A percentile compares a stretch with the other conserved stretches of the same genome.
These are phyloP conservation scores for Avicennia marina DNA, from an alignment of 257 asterid genomes.

Conservation along the genomic window DNA sequence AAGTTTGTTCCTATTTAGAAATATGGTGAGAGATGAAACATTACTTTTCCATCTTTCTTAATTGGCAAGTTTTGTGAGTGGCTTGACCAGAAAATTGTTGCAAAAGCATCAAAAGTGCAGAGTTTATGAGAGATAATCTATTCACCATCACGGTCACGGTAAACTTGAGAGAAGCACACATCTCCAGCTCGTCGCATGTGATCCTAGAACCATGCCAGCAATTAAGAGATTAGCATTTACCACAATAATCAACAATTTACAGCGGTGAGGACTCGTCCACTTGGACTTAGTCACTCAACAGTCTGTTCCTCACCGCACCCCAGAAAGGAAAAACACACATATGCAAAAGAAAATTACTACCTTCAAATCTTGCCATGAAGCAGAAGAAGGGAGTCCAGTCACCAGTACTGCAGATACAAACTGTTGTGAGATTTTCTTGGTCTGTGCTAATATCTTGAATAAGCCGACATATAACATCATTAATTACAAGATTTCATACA, in stretches of 20 bases:
- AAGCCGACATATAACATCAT: background rate
- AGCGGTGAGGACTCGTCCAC: too few species aligned
- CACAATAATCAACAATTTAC: background rate
- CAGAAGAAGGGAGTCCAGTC: conserved; percentile 86
- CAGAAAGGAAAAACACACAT: background rate
- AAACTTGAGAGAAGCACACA: conserved; percentile 84
- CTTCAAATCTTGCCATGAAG: conserved; percentile 95
- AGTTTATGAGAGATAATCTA: background rate
- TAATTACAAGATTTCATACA: background rate
- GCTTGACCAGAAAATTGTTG: background rate
- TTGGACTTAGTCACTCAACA: too few species aligned
- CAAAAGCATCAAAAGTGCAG: background rate
- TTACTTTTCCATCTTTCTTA: background rate
- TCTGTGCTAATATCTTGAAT: background rate
- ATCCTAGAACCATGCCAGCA: conserved; percentile 43
- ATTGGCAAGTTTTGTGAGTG: background rate
- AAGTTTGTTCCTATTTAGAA: too few species aligned
- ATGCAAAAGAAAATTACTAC: conserved; percentile 27
- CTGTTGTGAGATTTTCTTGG: background rate
- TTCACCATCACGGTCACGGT: conserved; percentile 68
- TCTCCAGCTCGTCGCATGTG: conserved; percentile 96
- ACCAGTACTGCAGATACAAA: conserved; percentile 51
- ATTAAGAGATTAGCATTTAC: conserved; percentile 6
- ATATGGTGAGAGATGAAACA: too few species aligned
- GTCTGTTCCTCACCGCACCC: too few species aligned